Conservation (phyloP, 306 rosid species). For the Malus sylvestris region DNA sequence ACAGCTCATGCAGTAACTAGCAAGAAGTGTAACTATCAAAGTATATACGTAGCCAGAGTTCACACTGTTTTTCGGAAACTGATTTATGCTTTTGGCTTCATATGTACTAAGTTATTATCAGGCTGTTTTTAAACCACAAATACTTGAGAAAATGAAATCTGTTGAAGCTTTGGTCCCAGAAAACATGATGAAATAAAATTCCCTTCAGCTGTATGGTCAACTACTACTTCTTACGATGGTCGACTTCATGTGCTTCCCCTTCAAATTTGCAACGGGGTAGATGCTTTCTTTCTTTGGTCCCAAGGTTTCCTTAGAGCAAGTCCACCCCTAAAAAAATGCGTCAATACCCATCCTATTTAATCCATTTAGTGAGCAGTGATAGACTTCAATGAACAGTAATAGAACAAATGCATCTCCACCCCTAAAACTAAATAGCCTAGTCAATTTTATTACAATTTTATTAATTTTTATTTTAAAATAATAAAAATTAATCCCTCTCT, state of each 20-base stretch:
- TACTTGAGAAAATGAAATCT: background rate
- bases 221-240: background rate
- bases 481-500: too few species aligned
- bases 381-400: too few species aligned
- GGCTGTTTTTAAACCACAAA: background rate
- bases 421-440: too few species aligned
- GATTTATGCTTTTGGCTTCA: background rate
- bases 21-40: background rate
- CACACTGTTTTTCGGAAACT: background rate
- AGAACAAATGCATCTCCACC: too few species aligned
- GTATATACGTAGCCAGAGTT: background rate
- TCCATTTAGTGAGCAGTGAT: too few species aligned
- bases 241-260: conserved; percentile 5
- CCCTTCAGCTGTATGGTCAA: conserved; percentile 8
- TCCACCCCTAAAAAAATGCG: too few species aligned
- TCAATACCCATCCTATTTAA: too few species aligned
- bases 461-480: too few species aligned
- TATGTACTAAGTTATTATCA: background rate
- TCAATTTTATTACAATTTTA: too few species aligned
- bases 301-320: background rate
- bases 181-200: background rate
- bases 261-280: background rate
- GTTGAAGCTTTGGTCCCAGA: background rate
- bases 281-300: conserved; percentile 4
- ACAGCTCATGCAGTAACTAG: background rate